Percentiles rank a stretch among this genome's conserved stretches.
phyloP scores from a whole-genome alignment of 192 early-diverging fungal species.

The Rhizoclosmatium globosum region DNA sequence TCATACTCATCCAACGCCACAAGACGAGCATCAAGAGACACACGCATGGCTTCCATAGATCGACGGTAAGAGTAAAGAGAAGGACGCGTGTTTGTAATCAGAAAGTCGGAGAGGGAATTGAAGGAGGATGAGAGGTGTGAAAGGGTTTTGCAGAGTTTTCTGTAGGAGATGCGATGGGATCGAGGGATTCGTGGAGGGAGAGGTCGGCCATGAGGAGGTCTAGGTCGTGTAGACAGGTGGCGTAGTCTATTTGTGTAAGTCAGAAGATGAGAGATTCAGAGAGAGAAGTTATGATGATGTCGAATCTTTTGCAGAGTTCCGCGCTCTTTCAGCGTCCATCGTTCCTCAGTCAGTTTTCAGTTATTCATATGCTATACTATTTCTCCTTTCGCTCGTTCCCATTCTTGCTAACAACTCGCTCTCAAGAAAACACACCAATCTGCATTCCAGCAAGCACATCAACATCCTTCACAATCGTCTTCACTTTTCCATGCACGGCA shows the following conservation, averaged over 20 bases:
- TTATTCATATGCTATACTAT: neutral
- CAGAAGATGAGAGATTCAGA: neutral
- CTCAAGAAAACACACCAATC: conserved; percentile 18
- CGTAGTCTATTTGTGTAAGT: neutral
- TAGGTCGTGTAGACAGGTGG: neutral
- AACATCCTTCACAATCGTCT: conserved; percentile 6
- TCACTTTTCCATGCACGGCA: neutral
- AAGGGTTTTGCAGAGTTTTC: conserved; percentile 6
- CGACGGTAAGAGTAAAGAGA: neutral
- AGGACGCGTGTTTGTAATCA: neutral
- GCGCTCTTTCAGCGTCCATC: neutral
- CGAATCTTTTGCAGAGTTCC: neutral
- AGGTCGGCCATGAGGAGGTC: neutral
- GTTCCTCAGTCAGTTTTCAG: neutral
- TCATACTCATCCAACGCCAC: conserved; percentile 46
- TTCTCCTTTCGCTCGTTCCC: too few relatives aligned
- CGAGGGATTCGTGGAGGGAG: neutral
- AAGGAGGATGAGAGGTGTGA: neutral
- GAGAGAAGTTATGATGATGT: too few relatives aligned
- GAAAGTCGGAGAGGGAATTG: conserved; percentile 1
- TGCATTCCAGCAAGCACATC: conserved; percentile 20
- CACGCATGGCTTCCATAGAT: conserved; percentile 12
- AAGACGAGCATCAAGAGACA: conserved; percentile 44
- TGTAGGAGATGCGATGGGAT: neutral
- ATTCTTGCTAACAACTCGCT: neutral